Evolutionary conservation across 306 rosid species (phyloP).

Genomic region (Rubus idaeus): DNA sequence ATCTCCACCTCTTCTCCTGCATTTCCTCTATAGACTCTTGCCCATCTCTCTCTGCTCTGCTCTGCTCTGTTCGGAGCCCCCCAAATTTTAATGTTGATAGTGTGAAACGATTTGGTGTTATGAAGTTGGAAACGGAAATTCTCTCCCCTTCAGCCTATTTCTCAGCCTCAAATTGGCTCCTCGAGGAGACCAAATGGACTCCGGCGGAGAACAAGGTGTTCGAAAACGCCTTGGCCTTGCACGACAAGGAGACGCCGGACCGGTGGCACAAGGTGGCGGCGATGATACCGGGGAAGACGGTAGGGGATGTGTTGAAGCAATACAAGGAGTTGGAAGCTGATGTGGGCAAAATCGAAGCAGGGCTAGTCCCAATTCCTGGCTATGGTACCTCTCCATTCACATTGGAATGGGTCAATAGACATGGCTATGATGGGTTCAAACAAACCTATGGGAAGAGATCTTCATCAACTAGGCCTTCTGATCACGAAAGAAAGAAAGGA

Average conservation of each 20-base stretch:
- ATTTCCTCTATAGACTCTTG: slow-evolving; percentile 18
- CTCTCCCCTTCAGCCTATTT: slow-evolving; percentile 57
- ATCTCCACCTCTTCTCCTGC: slow-evolving; percentile 46
- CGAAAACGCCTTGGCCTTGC: slow-evolving; percentile 84
- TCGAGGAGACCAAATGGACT: slow-evolving; percentile 67
- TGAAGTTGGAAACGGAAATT: slow-evolving; percentile 77
- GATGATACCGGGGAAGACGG: slow-evolving; percentile 77
- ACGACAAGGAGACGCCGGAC: slow-evolving; percentile 74
- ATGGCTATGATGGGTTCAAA: slow-evolving; percentile 53
- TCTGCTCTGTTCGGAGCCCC: neutral
- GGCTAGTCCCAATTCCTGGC: slow-evolving; percentile 72
- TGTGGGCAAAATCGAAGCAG: slow-evolving; percentile 78
- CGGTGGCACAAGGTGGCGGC: slow-evolving; percentile 82
- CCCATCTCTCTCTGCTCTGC: slow-evolving; percentile 26
- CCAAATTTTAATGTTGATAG: neutral
- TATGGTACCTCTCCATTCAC: slow-evolving; percentile 61
- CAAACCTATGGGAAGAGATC: slow-evolving; percentile 59
- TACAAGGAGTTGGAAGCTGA: slow-evolving; percentile 71
- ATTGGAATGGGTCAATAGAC: slow-evolving; percentile 64
- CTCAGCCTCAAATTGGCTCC: slow-evolving; percentile 48
- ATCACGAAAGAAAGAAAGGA: slow-evolving; percentile 86
- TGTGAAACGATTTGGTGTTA: slow-evolving; percentile 18
- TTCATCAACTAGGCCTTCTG: slow-evolving; percentile 46
- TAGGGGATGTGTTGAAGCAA: slow-evolving; percentile 63
- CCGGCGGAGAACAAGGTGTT: slow-evolving; percentile 78